A percentile compares a stretch with the other conserved stretches of the same genome.
phyloP scores from a whole-genome alignment of 108 stramenopile species.

The Discostella stelligeroides region DNA sequence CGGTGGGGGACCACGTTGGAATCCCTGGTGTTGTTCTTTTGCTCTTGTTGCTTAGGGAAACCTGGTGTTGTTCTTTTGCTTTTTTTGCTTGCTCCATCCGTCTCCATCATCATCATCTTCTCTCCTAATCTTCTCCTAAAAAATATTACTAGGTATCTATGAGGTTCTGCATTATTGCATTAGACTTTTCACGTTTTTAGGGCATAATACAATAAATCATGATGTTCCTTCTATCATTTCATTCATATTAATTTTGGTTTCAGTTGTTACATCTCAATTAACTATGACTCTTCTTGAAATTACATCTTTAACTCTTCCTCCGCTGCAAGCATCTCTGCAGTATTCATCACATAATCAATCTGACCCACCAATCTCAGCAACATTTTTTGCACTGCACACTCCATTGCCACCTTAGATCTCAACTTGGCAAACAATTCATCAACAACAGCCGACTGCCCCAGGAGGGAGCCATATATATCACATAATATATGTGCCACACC shows the following conservation, averaged over 20 bases:
- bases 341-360: conserved; percentile 72
- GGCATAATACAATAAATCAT: too few species aligned
- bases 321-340: conserved; percentile 41
- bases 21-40: conserved; percentile 78
- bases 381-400: conserved; percentile 64
- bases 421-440: conserved; percentile 90
- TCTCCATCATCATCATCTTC: too few species aligned
- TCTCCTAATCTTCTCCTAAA: too few species aligned
- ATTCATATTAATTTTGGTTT: too few species aligned
- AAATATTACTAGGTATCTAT: too few species aligned
- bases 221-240: too few species aligned
- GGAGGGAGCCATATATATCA: conserved; percentile 57
- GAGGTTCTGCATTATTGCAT: too few species aligned
- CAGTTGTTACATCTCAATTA: too few species aligned
- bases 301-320: conserved; percentile 7
- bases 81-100: too few species aligned
- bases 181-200: too few species aligned
- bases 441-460: conserved; percentile 77
- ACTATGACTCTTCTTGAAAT: not conserved
- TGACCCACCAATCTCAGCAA: conserved; percentile 73
- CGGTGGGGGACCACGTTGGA: conserved; percentile 80
- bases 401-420: conserved; percentile 63
- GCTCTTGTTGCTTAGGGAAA: not conserved
- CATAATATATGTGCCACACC: conserved; percentile 63
- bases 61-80: too few species aligned